phyloP scores from a whole-genome alignment of 306 rosid species.

The Coriaria nepalensis region DNA sequence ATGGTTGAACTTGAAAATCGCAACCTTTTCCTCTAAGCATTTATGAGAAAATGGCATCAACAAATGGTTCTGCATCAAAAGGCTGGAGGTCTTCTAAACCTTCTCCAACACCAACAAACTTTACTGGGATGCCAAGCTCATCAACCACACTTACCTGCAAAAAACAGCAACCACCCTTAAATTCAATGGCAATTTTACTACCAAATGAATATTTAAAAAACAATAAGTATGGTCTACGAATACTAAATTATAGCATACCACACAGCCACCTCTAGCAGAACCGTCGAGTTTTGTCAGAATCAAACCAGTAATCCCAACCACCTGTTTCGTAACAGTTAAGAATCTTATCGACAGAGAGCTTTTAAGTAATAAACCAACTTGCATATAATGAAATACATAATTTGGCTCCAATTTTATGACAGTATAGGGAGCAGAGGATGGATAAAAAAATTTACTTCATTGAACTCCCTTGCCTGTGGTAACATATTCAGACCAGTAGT shows the following conservation, averaged over 20 bases:
- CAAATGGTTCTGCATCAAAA: constrained; percentile 90
- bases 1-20: neutral
- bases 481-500: constrained; percentile 98
- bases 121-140: constrained; percentile 92
- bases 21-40: neutral
- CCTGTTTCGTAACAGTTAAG: constrained; percentile 29
- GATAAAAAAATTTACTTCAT: constrained; percentile 44
- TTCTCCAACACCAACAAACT: constrained; percentile 95
- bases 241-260: constrained; percentile 57
- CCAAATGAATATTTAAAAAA: no score
- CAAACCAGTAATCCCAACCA: constrained; percentile 85
- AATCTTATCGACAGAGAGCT: constrained; percentile 1
- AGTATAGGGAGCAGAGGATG: constrained; percentile 1
- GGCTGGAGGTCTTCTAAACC: constrained; percentile 88
- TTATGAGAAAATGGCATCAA: constrained; percentile 70
- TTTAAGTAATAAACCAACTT: neutral
- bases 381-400: constrained; percentile 6
- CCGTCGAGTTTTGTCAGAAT: constrained; percentile 90
- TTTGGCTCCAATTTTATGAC: no score
- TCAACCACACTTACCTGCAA: constrained; percentile 89
- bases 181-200: no score
- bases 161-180: neutral
- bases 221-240: no score
- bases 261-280: constrained; percentile 98
- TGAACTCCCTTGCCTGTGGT: constrained; percentile 91